Conservation (phyloP, 129 eudicot genomes). For the Chrysanthemum seticuspe region DNA sequence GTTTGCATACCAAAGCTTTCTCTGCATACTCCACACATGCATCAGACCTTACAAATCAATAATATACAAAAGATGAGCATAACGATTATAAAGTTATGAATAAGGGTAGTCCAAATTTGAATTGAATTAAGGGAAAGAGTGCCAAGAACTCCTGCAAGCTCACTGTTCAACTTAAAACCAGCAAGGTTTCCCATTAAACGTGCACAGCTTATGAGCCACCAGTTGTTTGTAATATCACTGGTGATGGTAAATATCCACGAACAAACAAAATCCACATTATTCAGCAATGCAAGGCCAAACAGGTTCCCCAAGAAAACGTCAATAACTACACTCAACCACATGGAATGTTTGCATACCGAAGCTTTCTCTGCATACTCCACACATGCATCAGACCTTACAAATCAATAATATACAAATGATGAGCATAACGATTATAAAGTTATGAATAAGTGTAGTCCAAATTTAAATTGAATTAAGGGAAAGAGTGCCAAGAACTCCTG, state of each 20-base stretch:
- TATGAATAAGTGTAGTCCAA: too few relatives aligned
- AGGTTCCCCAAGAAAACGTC: slow-evolving; percentile 75
- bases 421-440: slow-evolving; percentile 1
- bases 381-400: slow-evolving; percentile 67
- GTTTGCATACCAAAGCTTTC: slow-evolving; percentile 64
- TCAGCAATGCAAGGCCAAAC: slow-evolving; percentile 60
- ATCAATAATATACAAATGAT: slow-evolving; percentile 20
- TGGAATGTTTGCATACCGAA: slow-evolving; percentile 58
- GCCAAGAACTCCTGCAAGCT: too few relatives aligned
- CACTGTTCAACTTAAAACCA: too few relatives aligned
- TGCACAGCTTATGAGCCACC: too few relatives aligned
- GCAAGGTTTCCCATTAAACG: too few relatives aligned
- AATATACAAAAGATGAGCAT: slow-evolving; percentile 24
- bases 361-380: slow-evolving; percentile 90
- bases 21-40: slow-evolving; percentile 88
- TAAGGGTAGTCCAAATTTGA: too few relatives aligned
- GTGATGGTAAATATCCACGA: neutral
- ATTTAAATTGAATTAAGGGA: too few relatives aligned
- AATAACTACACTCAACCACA: slow-evolving; percentile 71
- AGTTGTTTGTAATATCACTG: too few relatives aligned
- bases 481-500: too few relatives aligned
- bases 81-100: neutral
- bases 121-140: too few relatives aligned
- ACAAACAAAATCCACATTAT: slow-evolving; percentile 46
- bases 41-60: slow-evolving; percentile 49